Evolutionary conservation across 176 grass and related monocot species (phyloP), one percentile per base, ranked within the genome.

Genomic region (Ananas comosus): DNA sequence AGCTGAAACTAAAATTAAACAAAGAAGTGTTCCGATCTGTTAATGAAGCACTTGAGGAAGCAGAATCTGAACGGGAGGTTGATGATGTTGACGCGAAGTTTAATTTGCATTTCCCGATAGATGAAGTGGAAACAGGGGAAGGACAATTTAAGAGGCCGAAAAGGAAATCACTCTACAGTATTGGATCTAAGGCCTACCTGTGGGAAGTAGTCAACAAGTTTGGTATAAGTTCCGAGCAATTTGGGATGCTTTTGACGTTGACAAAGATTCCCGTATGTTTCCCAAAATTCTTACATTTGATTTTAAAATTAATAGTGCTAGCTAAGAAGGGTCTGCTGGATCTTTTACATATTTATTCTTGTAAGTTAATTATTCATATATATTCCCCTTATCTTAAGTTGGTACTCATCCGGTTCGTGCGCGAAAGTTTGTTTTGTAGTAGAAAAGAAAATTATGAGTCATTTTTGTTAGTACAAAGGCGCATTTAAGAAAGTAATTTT

Each of bases 71-170:
- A 82, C 87, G 88, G 78, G 95, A 99, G 73, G 90, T 99, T 51
- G 90, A 99, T 64, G 95, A 99, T 80, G 90, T 93, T 52, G 95
- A 99, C 54, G 90, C 75, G 22, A 99, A 99, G 64, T 99, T 99
- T 64, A 99, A 99, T 81, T 69, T 99, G 49, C 95, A 99, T 84
- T 99, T 93, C 69, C 95, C 90, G 72, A 84, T 90, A 65, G 90
- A 90, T 27, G 95, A 99, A 85, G 74, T 77, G 76, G 95, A 99
- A 72, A 64, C 33, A 2, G 87, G 82, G 65, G 80, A 80, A 72
- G 90, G 94, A 6, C 90, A 99, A 69, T 99, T 99, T 74, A 99
- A 93, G 73, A 83, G 90, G 3, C 95, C 95, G 11, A 99, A 94
- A 79, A 83, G 87, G 71, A 99, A 88, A 81, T 93, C 89, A 9